Conservation (phyloP, 1,139 yeast species). For the Saccharomycopsis phalli region DNA sequence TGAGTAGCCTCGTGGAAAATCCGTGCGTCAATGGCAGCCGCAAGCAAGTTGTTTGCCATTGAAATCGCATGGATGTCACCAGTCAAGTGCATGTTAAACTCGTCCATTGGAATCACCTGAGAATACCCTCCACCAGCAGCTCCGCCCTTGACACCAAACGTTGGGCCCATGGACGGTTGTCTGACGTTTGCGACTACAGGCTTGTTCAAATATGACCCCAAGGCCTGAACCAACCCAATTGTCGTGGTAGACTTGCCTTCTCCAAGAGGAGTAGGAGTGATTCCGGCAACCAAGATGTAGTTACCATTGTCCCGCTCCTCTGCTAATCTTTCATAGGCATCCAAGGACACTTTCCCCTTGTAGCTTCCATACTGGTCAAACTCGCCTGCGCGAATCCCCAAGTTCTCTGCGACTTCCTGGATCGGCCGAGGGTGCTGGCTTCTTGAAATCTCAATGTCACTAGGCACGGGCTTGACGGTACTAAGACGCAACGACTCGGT, state of each 20-base stretch:
- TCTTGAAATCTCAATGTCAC: constrained; percentile 69
- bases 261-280: constrained; percentile 76
- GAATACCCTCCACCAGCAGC: constrained; percentile 88
- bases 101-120: constrained; percentile 84
- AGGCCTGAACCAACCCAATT: constrained; percentile 70
- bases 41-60: constrained; percentile 68
- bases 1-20: constrained; percentile 74
- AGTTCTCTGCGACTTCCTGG: constrained; percentile 51
- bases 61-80: constrained; percentile 82
- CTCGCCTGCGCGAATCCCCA: constrained; percentile 54
- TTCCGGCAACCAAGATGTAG: constrained; percentile 69
- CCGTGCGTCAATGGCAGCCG: constrained; percentile 80
- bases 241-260: constrained; percentile 81
- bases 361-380: constrained; percentile 65
- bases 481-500: constrained; percentile 36
- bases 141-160: constrained; percentile 83
- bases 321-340: constrained; percentile 49
- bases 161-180: constrained; percentile 86
- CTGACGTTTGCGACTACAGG: constrained; percentile 73
- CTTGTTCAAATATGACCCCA: constrained; percentile 63
- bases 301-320: constrained; percentile 54
- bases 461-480: constrained; percentile 54
- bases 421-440: constrained; percentile 64
- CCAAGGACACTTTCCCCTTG: constrained; percentile 65
- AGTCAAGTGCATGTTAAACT: constrained; percentile 75